These are phyloP conservation scores for Pseudopediastrum boryanum DNA, from an alignment of 139 green algal species.

Conservation along the genomic window DNA sequence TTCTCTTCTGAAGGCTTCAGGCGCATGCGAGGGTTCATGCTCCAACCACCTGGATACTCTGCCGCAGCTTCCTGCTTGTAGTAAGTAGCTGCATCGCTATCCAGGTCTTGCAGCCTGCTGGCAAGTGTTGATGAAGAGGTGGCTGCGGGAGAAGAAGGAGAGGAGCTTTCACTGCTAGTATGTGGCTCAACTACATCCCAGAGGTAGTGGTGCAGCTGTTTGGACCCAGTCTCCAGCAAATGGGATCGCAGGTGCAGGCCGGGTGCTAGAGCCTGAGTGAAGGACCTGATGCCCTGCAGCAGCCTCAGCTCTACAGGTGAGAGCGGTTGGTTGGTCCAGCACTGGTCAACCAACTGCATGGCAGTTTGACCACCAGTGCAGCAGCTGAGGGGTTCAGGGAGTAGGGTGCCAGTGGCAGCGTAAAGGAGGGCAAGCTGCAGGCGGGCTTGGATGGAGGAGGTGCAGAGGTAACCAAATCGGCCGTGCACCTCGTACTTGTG, in stretches of 20 bases:
- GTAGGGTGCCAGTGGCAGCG: constrained; percentile 52
- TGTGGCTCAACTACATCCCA: neutral
- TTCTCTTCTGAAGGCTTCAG: constrained; percentile 36
- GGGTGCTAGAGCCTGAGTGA: constrained; percentile 37
- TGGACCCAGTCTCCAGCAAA: constrained; percentile 44
- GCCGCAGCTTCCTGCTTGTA: constrained; percentile 16
- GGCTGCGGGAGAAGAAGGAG: neutral
- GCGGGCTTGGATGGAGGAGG: constrained; percentile 32
- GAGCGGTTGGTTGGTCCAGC: constrained; percentile 54
- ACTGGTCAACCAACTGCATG: constrained; percentile 50
- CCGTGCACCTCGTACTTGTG: constrained; percentile 55
- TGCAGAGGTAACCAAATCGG: constrained; percentile 54
- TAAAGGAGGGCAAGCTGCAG: constrained; percentile 72
- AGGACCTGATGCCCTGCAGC: constrained; percentile 6
- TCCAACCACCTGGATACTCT: neutral
- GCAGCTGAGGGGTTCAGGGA: constrained; percentile 52
- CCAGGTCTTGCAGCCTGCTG: neutral
- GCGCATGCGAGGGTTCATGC: constrained; percentile 16
- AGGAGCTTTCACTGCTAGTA: neutral
- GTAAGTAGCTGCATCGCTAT: neutral
- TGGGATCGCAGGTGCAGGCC: constrained; percentile 40
- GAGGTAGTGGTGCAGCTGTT: constrained; percentile 41
- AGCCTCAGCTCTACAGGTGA: constrained; percentile 25
- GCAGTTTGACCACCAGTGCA: constrained; percentile 54
- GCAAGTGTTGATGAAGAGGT: neutral